phyloP scores from a whole-genome alignment of 2,329 filamentous ascomycete species.

The Fusarium bulbicola region DNA sequence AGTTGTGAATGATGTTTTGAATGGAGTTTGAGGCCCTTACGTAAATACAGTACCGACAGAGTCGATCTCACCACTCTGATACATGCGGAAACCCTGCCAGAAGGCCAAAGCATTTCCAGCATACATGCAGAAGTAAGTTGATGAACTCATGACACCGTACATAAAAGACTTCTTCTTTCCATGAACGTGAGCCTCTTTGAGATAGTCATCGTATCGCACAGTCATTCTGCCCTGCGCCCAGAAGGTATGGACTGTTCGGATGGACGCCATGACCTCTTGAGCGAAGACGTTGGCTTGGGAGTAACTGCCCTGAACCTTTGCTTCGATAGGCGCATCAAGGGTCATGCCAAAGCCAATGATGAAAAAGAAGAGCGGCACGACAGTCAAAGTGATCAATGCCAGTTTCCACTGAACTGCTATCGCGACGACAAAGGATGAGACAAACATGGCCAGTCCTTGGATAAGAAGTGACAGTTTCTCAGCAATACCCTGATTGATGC shows the following conservation, averaged over 20 bases:
- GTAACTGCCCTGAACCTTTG: constrained; percentile 44
- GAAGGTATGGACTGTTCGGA: constrained; percentile 54
- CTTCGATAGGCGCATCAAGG: constrained; percentile 44
- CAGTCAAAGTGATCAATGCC: constrained; percentile 49
- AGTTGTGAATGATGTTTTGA: rapidly evolving
- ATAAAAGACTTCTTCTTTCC: constrained; percentile 51
- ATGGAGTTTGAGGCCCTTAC: constrained; percentile 23
- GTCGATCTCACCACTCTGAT: constrained; percentile 47
- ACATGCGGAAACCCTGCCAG: constrained; percentile 54
- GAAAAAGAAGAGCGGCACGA: constrained; percentile 42
- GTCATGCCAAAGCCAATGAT: constrained; percentile 41
- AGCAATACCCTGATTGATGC: constrained; percentile 51
- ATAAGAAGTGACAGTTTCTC: constrained; percentile 51
- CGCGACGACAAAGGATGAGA: constrained; percentile 50
- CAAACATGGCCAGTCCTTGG: constrained; percentile 49
- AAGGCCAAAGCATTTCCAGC: constrained; percentile 53
- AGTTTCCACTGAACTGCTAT: constrained; percentile 53
- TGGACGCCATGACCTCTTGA: constrained; percentile 48
- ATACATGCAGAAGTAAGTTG: constrained; percentile 52
- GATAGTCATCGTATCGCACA: constrained; percentile 47
- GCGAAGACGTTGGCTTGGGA: constrained; percentile 46
- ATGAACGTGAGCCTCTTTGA: constrained; percentile 46
- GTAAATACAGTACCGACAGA: constrained; percentile 51
- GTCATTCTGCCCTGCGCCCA: constrained; percentile 52
- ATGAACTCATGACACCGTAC: constrained; percentile 48